Evolutionary conservation across 352 stramenopile species (phyloP), one percentile per base, ranked within the genome.

Genomic region (Phytophthora pini): DNA sequence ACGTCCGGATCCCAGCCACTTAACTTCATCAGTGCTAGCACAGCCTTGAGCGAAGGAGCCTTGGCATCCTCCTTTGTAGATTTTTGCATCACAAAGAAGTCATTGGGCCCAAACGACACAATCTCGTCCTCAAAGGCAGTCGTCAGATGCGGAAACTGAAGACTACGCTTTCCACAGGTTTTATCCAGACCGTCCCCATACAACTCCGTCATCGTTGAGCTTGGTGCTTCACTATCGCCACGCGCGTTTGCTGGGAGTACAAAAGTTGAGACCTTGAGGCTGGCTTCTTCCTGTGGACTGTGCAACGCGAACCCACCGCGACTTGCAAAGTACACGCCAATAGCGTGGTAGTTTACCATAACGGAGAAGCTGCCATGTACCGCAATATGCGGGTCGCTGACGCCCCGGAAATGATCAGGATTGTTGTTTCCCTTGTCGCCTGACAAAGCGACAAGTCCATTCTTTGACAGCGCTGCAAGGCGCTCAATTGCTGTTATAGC

Each of bases 311-410:
- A 98, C 17, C 94, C 94, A 4, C 90, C 90, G 29, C 90, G 82
- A 65, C 84, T 96, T 20, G 91, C 95, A 57, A 97, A 93, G 72
- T 97, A 94, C 20, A 96, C 72, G 10, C 93, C 92, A 58, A 98
- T 96, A 4, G 92, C 92, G 66, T 98, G 94, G 70, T 98, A 98
- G 65, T 98, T 98, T 22, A 98, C 89, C 88, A 96, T 99, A 50
- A 99, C 85, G 2, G 89, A 98, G 66, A 99, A 98, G 34, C 87
- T 97, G 9, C 96, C 96, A 64, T 99, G 96, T 20, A 99, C 86
- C 0, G 96, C 95, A 34, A 99, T 98, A 68, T 98, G 94, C 13
- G 96, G 95, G 70, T 99, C 95, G 50, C 79, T 88, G 15, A 97
- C 65, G 5, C 90, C 92, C 20, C 81, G 67, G 61, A 98, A 98